A percentile compares a stretch with the other conserved stretches of the same genome.
phyloP scores from a whole-genome alignment of 495 filamentous ascomycete species.

The Penicillium macrosclerotiorum region DNA sequence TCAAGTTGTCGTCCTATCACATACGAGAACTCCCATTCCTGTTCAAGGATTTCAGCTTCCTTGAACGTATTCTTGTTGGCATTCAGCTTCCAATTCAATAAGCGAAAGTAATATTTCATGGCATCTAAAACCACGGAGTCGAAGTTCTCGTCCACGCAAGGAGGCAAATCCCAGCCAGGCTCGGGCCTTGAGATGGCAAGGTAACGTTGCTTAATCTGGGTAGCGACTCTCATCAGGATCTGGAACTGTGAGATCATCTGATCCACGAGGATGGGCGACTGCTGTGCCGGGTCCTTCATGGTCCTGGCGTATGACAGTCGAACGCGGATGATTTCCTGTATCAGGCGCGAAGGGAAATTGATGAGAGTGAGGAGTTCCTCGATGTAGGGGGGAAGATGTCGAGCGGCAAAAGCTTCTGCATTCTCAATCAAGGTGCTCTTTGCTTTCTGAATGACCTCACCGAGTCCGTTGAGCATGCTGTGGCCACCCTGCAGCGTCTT shows the following conservation, averaged over 20 bases:
- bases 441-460: constrained; percentile 84
- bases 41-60: constrained; percentile 93
- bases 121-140: constrained; percentile 94
- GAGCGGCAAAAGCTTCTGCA: constrained; percentile 77
- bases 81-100: constrained; percentile 94
- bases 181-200: constrained; percentile 79
- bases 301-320: constrained; percentile 89
- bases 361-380: constrained; percentile 94
- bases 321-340: constrained; percentile 94
- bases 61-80: constrained; percentile 99
- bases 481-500: constrained; percentile 80
- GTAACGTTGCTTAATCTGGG: constrained; percentile 88
- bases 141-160: constrained; percentile 95
- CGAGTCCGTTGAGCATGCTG: constrained; percentile 82
- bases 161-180: constrained; percentile 90
- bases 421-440: constrained; percentile 90
- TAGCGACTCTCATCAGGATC: constrained; percentile 84
- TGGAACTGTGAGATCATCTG: constrained; percentile 98
- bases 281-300: constrained; percentile 86
- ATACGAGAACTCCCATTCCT: constrained; percentile 96
- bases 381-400: constrained; percentile 94
- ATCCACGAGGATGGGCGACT: constrained; percentile 86
- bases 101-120: constrained; percentile 94
- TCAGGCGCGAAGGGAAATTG: constrained; percentile 92
- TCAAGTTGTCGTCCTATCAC: constrained; percentile 84